A percentile compares a stretch with the other conserved stretches of the same genome.
Conservation (phyloP, 495 filamentous ascomycete species). For the Penicillium antarcticum region DNA sequence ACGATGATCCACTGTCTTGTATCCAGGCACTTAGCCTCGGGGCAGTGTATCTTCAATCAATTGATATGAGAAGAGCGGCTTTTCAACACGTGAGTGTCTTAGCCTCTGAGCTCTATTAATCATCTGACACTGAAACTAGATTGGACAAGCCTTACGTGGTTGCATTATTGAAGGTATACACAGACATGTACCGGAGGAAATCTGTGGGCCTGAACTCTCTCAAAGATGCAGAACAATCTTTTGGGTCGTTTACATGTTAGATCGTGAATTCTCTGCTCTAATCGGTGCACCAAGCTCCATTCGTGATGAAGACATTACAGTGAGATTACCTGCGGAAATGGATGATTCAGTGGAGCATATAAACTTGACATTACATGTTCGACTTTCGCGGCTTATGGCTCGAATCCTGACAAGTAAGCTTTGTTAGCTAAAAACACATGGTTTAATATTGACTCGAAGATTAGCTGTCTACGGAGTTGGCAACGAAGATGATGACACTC, state of each 20-base stretch:
- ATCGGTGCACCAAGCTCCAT: slow-evolving; percentile 37
- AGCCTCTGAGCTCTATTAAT: neutral
- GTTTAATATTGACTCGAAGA: neutral
- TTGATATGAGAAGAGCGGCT: slow-evolving; percentile 35
- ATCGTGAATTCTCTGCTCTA: slow-evolving; percentile 33
- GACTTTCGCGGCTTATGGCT: slow-evolving; percentile 27
- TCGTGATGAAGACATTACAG: slow-evolving; percentile 38
- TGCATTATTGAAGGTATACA: slow-evolving; percentile 37
- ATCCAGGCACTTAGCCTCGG: slow-evolving; percentile 33
- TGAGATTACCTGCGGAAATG: slow-evolving; percentile 25
- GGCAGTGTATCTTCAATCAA: slow-evolving; percentile 36
- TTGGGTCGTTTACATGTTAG: slow-evolving; percentile 40
- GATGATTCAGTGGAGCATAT: slow-evolving; percentile 24
- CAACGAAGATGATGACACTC: slow-evolving; percentile 21
- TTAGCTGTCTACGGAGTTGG: slow-evolving; percentile 29
- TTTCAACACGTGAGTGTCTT: slow-evolving; percentile 29
- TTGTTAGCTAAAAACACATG: neutral
- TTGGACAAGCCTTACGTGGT: slow-evolving; percentile 36
- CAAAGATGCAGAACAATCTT: slow-evolving; percentile 33
- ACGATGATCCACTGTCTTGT: slow-evolving; percentile 29
- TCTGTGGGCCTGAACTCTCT: slow-evolving; percentile 21
- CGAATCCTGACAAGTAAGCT: slow-evolving; percentile 27
- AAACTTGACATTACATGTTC: slow-evolving; percentile 29
- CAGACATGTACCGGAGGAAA: slow-evolving; percentile 27
- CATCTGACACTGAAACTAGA: slow-evolving; percentile 7